Conservation (phyloP, 2,329 filamentous ascomycete genomes). For the Penicillium corylophilum region DNA sequence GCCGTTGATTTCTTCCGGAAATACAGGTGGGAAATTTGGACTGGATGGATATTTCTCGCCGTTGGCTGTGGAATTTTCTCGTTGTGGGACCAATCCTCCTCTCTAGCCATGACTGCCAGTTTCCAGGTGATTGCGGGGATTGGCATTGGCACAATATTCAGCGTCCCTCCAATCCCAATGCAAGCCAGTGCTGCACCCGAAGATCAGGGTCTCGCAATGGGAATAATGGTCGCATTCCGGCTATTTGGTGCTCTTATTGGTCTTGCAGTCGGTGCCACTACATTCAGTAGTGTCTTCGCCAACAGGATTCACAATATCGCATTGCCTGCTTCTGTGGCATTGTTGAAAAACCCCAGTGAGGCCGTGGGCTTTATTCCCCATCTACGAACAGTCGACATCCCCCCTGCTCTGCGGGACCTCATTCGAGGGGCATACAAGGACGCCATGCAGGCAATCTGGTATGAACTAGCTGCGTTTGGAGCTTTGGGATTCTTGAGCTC, state of each 20-base stretch:
- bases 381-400: neutral
- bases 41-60: constrained; percentile 12
- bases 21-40: no score
- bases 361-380: no score
- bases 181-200: neutral
- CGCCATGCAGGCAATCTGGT: constrained; percentile 3
- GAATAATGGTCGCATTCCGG: neutral
- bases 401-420: neutral
- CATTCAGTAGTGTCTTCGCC: constrained; percentile 2
- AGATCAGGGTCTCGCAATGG: neutral
- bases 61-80: constrained; percentile 1
- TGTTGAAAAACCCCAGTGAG: no score
- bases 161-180: neutral
- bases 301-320: no score
- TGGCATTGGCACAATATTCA: constrained; percentile 1
- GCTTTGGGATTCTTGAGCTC: constrained; percentile 2
- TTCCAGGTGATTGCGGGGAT: neutral
- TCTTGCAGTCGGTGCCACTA: constrained; percentile 4
- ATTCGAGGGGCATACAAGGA: constrained; percentile 1
- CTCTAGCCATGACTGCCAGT: neutral
- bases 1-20: constrained; percentile 34
- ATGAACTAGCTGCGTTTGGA: constrained; percentile 1
- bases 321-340: no score
- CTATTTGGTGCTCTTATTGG: constrained; percentile 2
- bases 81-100: constrained; percentile 2